Evolutionary conservation across 2,329 filamentous ascomycete species (phyloP).

Genomic region (Hypoxylon sp.): DNA sequence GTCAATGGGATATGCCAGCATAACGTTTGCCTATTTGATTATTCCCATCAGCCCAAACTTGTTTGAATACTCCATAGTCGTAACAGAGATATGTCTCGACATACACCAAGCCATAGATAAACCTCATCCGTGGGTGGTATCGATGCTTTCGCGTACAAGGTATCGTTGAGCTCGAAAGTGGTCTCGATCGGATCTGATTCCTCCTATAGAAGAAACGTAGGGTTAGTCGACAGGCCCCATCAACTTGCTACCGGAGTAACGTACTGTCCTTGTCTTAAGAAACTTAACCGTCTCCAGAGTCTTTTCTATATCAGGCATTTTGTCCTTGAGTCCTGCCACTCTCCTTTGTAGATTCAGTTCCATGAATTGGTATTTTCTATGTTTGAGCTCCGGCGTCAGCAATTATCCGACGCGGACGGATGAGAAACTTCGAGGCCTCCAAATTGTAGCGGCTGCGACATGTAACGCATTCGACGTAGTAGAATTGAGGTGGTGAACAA

Average conservation of each 20-base stretch:
- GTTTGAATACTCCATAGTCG: background rate
- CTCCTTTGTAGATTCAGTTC: slow-evolving; percentile 91
- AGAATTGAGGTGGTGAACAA: background rate
- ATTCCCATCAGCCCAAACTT: slow-evolving; percentile 19
- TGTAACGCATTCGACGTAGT: background rate
- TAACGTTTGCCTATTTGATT: slow-evolving; percentile 83
- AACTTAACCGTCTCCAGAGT: slow-evolving; percentile 93
- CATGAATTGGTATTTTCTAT: slow-evolving; percentile 99
- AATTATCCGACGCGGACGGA: background rate
- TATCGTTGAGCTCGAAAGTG: slow-evolving; percentile 97
- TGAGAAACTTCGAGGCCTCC: background rate
- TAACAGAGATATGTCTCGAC: slow-evolving; percentile 49
- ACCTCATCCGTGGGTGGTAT: slow-evolving; percentile 90
- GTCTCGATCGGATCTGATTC: slow-evolving; percentile 83
- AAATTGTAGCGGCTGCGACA: background rate
- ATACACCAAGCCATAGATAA: slow-evolving; percentile 94
- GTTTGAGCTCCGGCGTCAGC: slow-evolving; percentile 37
- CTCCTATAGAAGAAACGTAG: slow-evolving; percentile 53
- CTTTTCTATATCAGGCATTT: slow-evolving; percentile 97
- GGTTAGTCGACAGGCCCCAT: slow-evolving; percentile 11
- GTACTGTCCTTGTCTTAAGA: slow-evolving; percentile 80
- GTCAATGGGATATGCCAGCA: slow-evolving; percentile 92
- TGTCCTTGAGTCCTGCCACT: slow-evolving; percentile 86
- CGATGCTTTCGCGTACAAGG: slow-evolving; percentile 88
- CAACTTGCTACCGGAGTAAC: slow-evolving; percentile 31